A percentile compares a stretch with the other conserved stretches of the same genome.
Evolutionary conservation across 2,329 filamentous ascomycete genomes (phyloP).

Genomic region (Xylaria hypoxylon): DNA sequence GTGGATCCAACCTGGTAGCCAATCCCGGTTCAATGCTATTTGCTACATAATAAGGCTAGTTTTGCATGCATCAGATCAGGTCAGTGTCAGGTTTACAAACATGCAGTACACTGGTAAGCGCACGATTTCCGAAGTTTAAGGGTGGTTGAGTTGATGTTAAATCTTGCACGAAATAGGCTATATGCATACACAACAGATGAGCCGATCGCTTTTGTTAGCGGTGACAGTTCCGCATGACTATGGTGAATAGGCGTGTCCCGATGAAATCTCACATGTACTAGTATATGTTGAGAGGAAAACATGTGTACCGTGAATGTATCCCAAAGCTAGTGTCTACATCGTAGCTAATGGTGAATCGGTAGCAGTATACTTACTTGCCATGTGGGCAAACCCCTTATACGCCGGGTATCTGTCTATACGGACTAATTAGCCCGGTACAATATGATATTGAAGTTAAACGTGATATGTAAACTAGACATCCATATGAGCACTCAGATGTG

Average conservation of each 20-base stretch:
- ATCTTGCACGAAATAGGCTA: neutral
- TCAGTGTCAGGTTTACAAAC: no score
- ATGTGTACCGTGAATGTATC: no score
- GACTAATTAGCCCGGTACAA: constrained; percentile 14
- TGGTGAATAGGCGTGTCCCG: no score
- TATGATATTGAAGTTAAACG: neutral
- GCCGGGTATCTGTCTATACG: neutral
- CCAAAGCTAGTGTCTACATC: neutral
- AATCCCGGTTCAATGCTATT: neutral
- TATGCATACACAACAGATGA: constrained; percentile 1
- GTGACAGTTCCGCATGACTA: no score
- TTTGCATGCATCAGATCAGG: constrained; percentile 4
- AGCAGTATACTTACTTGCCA: neutral
- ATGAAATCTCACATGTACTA: no score
- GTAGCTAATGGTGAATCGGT: neutral
- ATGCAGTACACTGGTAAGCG: neutral
- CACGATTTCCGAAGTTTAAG: neutral
- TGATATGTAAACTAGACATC: neutral
- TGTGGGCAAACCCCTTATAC: neutral
- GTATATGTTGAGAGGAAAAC: no score
- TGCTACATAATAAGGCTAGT: constrained; percentile 11
- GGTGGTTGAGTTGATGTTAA: neutral
- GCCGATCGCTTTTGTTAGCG: neutral
- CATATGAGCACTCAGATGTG: neutral
- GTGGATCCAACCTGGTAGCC: neutral